Evolutionary conservation across 2,329 filamentous ascomycete species (phyloP), one percentile per base, ranked within the genome.

Genomic region (Uncinocarpus reesii): DNA sequence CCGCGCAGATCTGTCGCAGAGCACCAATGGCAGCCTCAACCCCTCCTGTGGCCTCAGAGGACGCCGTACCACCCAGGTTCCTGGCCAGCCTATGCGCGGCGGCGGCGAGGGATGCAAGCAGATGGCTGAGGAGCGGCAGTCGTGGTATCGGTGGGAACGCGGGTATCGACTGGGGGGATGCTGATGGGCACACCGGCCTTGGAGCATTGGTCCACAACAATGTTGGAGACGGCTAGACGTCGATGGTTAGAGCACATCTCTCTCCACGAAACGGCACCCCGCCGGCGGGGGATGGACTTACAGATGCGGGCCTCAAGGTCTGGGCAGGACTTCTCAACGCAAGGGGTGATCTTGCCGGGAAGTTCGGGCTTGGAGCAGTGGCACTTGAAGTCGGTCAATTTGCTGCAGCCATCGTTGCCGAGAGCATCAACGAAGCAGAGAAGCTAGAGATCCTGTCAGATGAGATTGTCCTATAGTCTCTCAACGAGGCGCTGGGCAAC

Each of bases 291-390:
- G 4, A 21, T 4, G 21, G 35, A 47, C 51, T 10, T 44, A 52
- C 51, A 28, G 43, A 43, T 41, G 21, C 48, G 51, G 16, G 49
- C 50, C 4, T 24, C 38, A 10, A 48, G 8, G 1, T 42, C 13
- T 2, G 46, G 46, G 60, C 72, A 75, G 15, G 63, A 63, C 34
- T 60, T 57, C 58, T 71, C 47, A 21, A 74, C 71, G 50, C 72
- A 75, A 37, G 72, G 72, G 48, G 65, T 66, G 51, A 74, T 65
- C 38, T 58, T 48, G 40, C 54, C 45, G 37, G 72, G 58, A 38
- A 75, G 65, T 24, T 62, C 57, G 32, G 70, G 60, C 60, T 71
- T 68, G 57, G 67, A 57, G 62, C 71, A 74, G 62, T 73, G 70
- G 60, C 70, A 73, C 29, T 64, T 65, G 57, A 74, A 75, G 63